phyloP scores from a whole-genome alignment of 768 basidiomycete genomes.

The Neoboletus subvelutipes region DNA sequence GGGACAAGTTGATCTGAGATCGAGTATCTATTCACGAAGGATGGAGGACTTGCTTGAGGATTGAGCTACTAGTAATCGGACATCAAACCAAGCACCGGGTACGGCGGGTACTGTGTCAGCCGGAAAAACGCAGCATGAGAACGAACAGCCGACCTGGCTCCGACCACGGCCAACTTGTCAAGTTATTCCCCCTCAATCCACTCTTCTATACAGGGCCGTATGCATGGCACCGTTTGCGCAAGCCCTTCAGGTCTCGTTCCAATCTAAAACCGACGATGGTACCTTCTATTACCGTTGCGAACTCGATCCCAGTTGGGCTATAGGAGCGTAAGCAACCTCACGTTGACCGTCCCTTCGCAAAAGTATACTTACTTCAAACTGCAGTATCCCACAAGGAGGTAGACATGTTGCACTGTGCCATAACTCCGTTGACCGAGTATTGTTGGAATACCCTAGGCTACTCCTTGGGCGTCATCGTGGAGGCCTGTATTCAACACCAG shows the following conservation, averaged over 20 bases:
- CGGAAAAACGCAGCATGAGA: background rate
- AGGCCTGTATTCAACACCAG: slow-evolving; percentile 56
- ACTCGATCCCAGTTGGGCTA: slow-evolving; percentile 47
- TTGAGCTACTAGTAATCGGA: background rate
- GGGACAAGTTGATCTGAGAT: background rate
- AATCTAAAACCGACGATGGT: slow-evolving; percentile 21
- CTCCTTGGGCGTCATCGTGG: slow-evolving; percentile 51
- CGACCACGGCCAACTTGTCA: background rate
- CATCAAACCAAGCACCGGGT: background rate
- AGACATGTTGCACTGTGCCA: background rate
- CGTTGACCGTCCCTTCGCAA: background rate
- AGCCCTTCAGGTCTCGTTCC: slow-evolving; percentile 24
- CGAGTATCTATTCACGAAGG: background rate
- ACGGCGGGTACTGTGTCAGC: background rate
- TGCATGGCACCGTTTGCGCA: slow-evolving; percentile 20
- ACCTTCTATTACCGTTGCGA: slow-evolving; percentile 27
- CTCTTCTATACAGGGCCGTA: too few species aligned
- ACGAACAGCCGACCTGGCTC: background rate
- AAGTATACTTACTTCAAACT: background rate
- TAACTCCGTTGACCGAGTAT: background rate
- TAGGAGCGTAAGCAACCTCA: slow-evolving; percentile 40
- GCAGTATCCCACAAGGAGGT: slow-evolving; percentile 59
- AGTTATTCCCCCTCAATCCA: background rate
- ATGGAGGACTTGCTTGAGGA: background rate
- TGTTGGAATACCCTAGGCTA: slow-evolving; percentile 44